These are phyloP conservation scores for Aureobasidium subglaciale DNA, from an alignment of 2,329 filamentous ascomycete species.

Conservation along the genomic window DNA sequence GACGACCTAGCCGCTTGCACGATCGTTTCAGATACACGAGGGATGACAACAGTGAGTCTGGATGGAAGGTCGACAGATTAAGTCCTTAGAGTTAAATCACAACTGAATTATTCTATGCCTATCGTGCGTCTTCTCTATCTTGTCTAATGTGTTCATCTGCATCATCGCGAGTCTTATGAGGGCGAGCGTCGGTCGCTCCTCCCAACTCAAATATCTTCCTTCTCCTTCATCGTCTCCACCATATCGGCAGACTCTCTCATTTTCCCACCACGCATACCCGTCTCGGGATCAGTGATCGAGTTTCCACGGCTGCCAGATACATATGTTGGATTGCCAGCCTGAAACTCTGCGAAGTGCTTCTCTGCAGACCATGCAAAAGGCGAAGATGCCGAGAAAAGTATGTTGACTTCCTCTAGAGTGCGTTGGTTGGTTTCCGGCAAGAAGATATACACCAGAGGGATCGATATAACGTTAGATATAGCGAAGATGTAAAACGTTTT, in stretches of 20 bases:
- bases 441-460: constrained; percentile 64
- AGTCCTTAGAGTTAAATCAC: constrained; percentile 51
- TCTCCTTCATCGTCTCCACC: constrained; percentile 4
- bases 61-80: constrained; percentile 65
- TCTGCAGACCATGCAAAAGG: constrained; percentile 68
- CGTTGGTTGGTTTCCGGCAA: constrained; percentile 61
- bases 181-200: background rate
- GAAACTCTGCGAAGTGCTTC: constrained; percentile 54
- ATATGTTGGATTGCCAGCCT: constrained; percentile 48
- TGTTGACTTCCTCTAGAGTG: constrained; percentile 46
- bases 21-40: constrained; percentile 84
- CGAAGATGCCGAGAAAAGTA: constrained; percentile 60
- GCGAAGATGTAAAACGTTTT: constrained; percentile 71
- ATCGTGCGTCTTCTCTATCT: background rate
- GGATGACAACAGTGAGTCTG: constrained; percentile 37
- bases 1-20: constrained; percentile 79
- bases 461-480: constrained; percentile 56
- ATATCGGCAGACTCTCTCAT: background rate
- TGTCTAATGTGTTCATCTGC: background rate
- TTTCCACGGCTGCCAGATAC: constrained; percentile 24
- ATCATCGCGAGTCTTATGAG: too few species aligned
- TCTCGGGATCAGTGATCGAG: constrained; percentile 23
- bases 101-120: background rate
- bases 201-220: background rate
- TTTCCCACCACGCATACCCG: background rate